These are phyloP conservation scores for Paulownia fortunei DNA, from an alignment of 257 asterid species.

Conservation along the genomic window DNA sequence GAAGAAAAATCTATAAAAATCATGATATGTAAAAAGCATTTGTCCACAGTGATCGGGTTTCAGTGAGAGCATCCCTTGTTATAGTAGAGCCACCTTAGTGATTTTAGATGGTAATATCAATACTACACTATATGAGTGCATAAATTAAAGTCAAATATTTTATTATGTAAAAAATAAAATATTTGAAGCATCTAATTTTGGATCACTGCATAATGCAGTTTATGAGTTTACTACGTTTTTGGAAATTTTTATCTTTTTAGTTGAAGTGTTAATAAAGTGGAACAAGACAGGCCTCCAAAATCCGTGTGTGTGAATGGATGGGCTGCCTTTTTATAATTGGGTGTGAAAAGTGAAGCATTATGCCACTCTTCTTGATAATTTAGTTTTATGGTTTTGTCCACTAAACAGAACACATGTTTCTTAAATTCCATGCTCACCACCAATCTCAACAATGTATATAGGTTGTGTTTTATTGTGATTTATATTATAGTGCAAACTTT, in stretches of 20 bases:
- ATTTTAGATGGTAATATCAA: too few species aligned
- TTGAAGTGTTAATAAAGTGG: background rate
- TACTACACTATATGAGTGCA: too few species aligned
- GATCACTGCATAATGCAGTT: background rate
- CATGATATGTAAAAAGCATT: too few species aligned
- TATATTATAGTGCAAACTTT: background rate
- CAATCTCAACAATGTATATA: background rate
- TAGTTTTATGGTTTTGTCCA: background rate
- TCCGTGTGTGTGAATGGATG: conserved; percentile 15
- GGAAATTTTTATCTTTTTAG: background rate
- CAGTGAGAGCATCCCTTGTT: too few species aligned
- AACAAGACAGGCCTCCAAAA: conserved; percentile 14
- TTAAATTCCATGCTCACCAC: background rate
- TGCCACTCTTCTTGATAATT: background rate
- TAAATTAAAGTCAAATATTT: too few species aligned
- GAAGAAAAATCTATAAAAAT: background rate
- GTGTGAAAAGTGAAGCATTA: background rate
- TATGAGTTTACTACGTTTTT: background rate
- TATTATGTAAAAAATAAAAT: too few species aligned
- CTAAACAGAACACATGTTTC: conserved; percentile 19
- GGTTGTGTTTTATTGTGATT: background rate
- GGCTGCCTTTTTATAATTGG: background rate
- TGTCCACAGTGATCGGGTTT: too few species aligned
- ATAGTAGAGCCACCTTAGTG: too few species aligned
- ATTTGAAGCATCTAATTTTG: too few species aligned